Conservation (phyloP, 1,139 yeast genomes). For the Blastobotrys elegans region DNA sequence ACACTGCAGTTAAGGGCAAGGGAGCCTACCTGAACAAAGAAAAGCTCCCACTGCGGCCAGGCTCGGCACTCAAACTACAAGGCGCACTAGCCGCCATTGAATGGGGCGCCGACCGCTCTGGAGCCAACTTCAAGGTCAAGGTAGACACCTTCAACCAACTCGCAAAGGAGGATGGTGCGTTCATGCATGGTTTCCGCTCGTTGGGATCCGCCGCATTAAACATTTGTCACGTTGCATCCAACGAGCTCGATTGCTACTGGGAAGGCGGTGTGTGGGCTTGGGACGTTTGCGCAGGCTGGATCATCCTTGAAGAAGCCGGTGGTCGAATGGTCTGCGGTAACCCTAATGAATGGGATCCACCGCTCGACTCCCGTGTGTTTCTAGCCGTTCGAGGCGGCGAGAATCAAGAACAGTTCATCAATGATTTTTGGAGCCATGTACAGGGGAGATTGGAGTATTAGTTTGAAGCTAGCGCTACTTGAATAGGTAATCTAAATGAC, state of each 20-base stretch:
- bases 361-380: conserved; percentile 47
- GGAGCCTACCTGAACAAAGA: conserved; percentile 49
- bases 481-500: conserved; percentile 68
- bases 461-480: conserved; percentile 48
- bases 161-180: conserved; percentile 45
- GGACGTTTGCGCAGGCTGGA: conserved; percentile 67
- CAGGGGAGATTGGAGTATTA: conserved; percentile 37
- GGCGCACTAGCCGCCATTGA: conserved; percentile 54
- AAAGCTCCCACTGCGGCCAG: conserved; percentile 37
- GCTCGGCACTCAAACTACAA: conserved; percentile 40
- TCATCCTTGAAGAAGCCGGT: conserved; percentile 53
- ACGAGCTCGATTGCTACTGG: conserved; percentile 55
- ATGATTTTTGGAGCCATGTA: conserved; percentile 46
- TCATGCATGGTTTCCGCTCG: conserved; percentile 54
- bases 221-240: conserved; percentile 50
- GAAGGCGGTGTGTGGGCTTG: conserved; percentile 61
- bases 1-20: conserved; percentile 47
- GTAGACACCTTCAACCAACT: conserved; percentile 44
- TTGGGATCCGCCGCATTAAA: conserved; percentile 60
- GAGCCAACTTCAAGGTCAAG: conserved; percentile 45
- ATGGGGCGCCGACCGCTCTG: conserved; percentile 55
- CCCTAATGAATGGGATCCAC: conserved; percentile 43
- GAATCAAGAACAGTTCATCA: conserved; percentile 43
- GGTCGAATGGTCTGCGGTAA: conserved; percentile 52
- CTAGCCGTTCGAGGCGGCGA: conserved; percentile 51